Conservation (phyloP, 2,329 filamentous ascomycete species). For the Aspergillus fumigatus region DNA sequence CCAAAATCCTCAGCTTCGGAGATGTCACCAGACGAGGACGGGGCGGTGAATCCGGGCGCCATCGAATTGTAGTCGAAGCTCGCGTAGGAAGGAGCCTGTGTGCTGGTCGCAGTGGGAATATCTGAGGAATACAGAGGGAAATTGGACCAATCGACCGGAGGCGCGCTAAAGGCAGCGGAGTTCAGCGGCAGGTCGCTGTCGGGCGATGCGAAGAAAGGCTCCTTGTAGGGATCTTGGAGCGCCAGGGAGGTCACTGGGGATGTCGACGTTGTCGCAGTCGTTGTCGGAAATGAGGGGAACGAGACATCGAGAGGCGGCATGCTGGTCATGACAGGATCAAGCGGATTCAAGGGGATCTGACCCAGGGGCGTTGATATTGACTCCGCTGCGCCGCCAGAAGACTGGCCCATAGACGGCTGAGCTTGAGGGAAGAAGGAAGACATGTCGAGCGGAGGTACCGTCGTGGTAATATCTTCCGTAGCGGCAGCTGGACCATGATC, state of each 20-base stretch:
- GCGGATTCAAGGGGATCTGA: constrained; percentile 29
- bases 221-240: constrained; percentile 35
- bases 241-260: constrained; percentile 32
- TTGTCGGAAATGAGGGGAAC: constrained; percentile 33
- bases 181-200: constrained; percentile 39
- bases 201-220: constrained; percentile 41
- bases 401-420: constrained; percentile 21
- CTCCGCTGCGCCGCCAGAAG: constrained; percentile 16
- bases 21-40: constrained; percentile 46
- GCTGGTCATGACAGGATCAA: constrained; percentile 31
- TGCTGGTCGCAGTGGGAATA: constrained; percentile 35
- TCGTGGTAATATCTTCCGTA: constrained; percentile 21
- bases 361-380: constrained; percentile 25
- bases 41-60: constrained; percentile 35
- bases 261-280: constrained; percentile 27
- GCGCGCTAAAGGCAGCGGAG: constrained; percentile 37
- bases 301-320: constrained; percentile 37
- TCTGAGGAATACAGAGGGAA: constrained; percentile 41
- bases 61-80: constrained; percentile 43
- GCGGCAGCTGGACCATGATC: constrained; percentile 30
- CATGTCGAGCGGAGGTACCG: constrained; percentile 26
- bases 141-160: constrained; percentile 46
- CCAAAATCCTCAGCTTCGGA: constrained; percentile 46
- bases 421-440: constrained; percentile 28
- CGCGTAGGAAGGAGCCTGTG: constrained; percentile 43